Evolutionary conservation across 371 early-diverging fungal species (phyloP).

Genomic region (Paraphysoderma sedebokerense): DNA sequence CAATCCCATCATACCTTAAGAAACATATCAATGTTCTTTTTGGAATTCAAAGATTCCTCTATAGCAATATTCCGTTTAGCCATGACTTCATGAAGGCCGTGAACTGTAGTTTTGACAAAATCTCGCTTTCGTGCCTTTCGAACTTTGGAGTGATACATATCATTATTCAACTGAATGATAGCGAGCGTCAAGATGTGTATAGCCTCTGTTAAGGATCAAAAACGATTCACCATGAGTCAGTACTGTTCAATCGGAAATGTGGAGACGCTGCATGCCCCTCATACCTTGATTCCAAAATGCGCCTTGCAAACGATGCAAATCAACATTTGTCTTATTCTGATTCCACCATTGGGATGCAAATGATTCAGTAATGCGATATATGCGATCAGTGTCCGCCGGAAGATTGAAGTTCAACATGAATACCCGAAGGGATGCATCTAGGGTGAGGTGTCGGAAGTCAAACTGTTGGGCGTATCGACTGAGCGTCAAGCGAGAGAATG

Average conservation of each 20-base stretch:
- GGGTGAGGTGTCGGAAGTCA: background rate
- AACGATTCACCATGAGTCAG: background rate
- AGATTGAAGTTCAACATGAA: background rate
- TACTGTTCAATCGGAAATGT: background rate
- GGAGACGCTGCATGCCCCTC: background rate
- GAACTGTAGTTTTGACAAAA: background rate
- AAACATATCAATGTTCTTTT: no score
- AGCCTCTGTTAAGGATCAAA: background rate
- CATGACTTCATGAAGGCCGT: background rate
- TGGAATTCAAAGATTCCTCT: background rate
- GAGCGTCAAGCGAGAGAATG: background rate
- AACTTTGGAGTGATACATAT: background rate
- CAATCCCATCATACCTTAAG: background rate
- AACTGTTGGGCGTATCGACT: background rate
- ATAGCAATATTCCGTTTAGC: background rate
- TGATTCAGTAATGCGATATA: background rate
- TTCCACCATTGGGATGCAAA: background rate
- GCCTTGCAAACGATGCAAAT: background rate
- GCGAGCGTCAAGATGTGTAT: background rate
- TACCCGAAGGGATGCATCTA: background rate
- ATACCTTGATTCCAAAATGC: background rate
- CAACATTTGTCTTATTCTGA: background rate
- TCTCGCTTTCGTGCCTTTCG: background rate
- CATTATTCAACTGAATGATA: background rate
- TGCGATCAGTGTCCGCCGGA: background rate